phyloP scores from a whole-genome alignment of 1,139 yeast genomes.

The Yamadazyma mexicana region DNA sequence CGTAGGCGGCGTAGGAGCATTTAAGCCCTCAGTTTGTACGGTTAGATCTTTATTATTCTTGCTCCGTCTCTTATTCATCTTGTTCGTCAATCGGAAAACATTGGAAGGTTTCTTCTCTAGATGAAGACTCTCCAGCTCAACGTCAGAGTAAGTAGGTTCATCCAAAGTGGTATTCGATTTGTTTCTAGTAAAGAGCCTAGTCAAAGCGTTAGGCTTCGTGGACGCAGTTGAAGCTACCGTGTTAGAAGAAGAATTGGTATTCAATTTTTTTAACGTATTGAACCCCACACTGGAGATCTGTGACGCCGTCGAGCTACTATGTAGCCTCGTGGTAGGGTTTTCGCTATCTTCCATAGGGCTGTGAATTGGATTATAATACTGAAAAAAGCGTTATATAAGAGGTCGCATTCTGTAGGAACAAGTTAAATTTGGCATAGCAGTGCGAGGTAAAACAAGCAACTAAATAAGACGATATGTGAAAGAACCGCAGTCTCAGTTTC shows the following conservation, averaged over 20 bases:
- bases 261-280: conserved; percentile 35
- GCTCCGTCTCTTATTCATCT: conserved; percentile 15
- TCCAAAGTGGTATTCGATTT: conserved; percentile 24
- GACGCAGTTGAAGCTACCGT: conserved; percentile 18
- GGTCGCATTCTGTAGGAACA: neutral
- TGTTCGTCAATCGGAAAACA: conserved; percentile 13
- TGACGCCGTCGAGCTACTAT: conserved; percentile 13
- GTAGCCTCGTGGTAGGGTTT: neutral
- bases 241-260: conserved; percentile 32
- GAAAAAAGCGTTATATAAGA: neutral
- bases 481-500: no score
- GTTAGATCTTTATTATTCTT: conserved; percentile 18
- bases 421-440: no score
- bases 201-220: conserved; percentile 20
- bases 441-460: neutral
- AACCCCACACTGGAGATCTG: conserved; percentile 44
- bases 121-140: conserved; percentile 6
- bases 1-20: conserved; percentile 17
- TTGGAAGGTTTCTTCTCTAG: conserved; percentile 14
- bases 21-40: conserved; percentile 19
- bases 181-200: conserved; percentile 37
- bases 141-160: conserved; percentile 8
- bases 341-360: conserved; percentile 3
- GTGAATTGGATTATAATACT: neutral
- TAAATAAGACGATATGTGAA: neutral